phyloP scores from a whole-genome alignment of 192 early-diverging fungal species.

The Entrophospora sp. region DNA sequence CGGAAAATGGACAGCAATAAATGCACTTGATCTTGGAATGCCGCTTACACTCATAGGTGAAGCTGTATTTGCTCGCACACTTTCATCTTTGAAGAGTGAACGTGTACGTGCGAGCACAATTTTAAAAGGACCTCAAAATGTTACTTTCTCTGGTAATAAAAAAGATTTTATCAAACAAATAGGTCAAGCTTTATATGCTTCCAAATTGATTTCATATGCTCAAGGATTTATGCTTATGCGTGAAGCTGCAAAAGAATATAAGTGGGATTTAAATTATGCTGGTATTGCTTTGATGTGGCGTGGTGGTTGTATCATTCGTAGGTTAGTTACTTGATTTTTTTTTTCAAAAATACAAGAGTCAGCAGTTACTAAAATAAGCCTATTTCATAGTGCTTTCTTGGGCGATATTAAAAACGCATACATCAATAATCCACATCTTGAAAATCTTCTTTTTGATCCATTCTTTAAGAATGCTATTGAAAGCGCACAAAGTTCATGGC shows the following conservation, averaged over 20 bases:
- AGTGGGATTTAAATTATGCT: constrained; percentile 95
- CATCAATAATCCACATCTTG: constrained; percentile 73
- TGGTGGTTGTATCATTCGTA: constrained; percentile 97
- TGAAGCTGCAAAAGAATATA: constrained; percentile 83
- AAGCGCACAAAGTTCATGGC: constrained; percentile 77
- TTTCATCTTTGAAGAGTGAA: constrained; percentile 95
- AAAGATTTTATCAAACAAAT: constrained; percentile 82
- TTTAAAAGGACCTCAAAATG: constrained; percentile 61
- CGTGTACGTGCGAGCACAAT: constrained; percentile 84
- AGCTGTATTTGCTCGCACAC: constrained; percentile 94
- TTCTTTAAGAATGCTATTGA: constrained; percentile 93
- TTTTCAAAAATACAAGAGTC: background rate
- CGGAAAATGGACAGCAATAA: constrained; percentile 97
- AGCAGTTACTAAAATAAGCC: background rate
- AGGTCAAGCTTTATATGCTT: constrained; percentile 88
- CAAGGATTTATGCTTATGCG: constrained; percentile 99
- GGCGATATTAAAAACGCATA: constrained; percentile 96
- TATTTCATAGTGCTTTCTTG: constrained; percentile 69
- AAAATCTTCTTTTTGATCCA: constrained; percentile 89
- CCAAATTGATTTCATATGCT: constrained; percentile 98
- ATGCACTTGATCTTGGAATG: constrained; percentile 89
- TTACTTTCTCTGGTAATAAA: constrained; percentile 78
- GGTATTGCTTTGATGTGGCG: constrained; percentile 99
- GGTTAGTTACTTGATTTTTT: background rate
- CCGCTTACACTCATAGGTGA: constrained; percentile 97